Evolutionary conservation across 352 stramenopile species (phyloP), one percentile per base, ranked within the genome.

Genomic region (Globisporangium apiculatum): DNA sequence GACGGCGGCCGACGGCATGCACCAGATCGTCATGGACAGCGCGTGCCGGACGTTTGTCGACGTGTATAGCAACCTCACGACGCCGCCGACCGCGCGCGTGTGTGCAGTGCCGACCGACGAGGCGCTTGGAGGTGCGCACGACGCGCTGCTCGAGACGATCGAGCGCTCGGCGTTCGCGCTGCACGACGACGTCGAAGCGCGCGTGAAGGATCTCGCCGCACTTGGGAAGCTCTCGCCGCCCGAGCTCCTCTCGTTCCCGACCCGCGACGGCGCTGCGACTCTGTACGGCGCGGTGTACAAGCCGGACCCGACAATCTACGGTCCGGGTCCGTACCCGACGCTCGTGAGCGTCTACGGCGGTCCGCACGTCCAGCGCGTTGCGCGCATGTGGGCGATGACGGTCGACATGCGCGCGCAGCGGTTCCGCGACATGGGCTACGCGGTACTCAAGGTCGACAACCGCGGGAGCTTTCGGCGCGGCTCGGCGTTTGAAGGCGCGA

Each of bases 391-490:
- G 94, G 73, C 80, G 14, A 72, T 91, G 59, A 98, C 90, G 31
- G 89, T 90, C 11, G 94, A 98, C 69, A 97, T 98, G 90, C 77
- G 94, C 60, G 89, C 88, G 4, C 95, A 98, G 72, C 71, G 85
- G 11, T 87, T 98, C 57, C 80, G 91, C 36, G 86, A 93, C 55
- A 76, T 97, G 65, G 96, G 96, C n/a, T 98, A 97, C 71, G 90
- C 82, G 8, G 94, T 99, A 51, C 79, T 99, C 49, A 98, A 98
- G 72, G 93, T 97, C 24, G 96, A 99, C 75, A 99, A 99, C 69
- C 88, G 96, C 50, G 96, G 96, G 38, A 97, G 84, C 43, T 94
- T 92, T 60, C 83, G 91, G 60, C 88, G 94, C 56, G 95, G 95
- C 12, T 76, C 95, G 1, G 72, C 71, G 12, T 99, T 99, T 68